Conservation (phyloP, 257 asterid species). For the Handroanthus guayacan region DNA sequence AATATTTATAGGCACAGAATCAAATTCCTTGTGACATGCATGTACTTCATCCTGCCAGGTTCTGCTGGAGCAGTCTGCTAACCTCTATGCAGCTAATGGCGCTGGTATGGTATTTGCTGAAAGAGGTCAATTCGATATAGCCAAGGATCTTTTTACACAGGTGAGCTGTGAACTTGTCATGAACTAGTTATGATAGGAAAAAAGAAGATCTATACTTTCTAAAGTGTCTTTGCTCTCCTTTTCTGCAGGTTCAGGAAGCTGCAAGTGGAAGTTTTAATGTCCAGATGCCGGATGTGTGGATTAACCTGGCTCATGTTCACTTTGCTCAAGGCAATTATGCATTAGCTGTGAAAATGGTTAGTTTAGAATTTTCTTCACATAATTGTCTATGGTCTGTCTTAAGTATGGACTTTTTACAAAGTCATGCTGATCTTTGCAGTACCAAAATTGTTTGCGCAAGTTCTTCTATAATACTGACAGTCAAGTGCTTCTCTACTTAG, state of each 20-base stretch:
- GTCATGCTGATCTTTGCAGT: slow-evolving; percentile 58
- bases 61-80: slow-evolving; percentile 80
- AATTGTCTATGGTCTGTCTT: slow-evolving; percentile 43
- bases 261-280: slow-evolving; percentile 91
- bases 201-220: slow-evolving; percentile 25
- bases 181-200: slow-evolving; percentile 13
- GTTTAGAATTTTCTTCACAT: slow-evolving; percentile 52
- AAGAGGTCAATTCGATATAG: slow-evolving; percentile 95
- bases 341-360: slow-evolving; percentile 95
- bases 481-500: slow-evolving; percentile 94
- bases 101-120: slow-evolving; percentile 98
- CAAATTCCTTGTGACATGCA: slow-evolving; percentile 17
- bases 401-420: slow-evolving; percentile 44
- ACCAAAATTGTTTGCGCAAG: slow-evolving; percentile 93
- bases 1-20: slow-evolving; percentile 19
- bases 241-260: slow-evolving; percentile 92
- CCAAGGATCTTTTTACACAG: slow-evolving; percentile 96
- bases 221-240: slow-evolving; percentile 18
- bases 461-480: slow-evolving; percentile 88
- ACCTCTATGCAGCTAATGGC: slow-evolving; percentile 98
- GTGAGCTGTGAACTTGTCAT: slow-evolving; percentile 45
- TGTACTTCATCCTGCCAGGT: slow-evolving; percentile 60
- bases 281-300: slow-evolving; percentile 99
- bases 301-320: slow-evolving; percentile 97
- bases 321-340: slow-evolving; percentile 97